A percentile compares a stretch with the other conserved stretches of the same genome.
Evolutionary conservation across 441 rosid species (phyloP).

Genomic region (Pelargonium cotyledonis): DNA sequence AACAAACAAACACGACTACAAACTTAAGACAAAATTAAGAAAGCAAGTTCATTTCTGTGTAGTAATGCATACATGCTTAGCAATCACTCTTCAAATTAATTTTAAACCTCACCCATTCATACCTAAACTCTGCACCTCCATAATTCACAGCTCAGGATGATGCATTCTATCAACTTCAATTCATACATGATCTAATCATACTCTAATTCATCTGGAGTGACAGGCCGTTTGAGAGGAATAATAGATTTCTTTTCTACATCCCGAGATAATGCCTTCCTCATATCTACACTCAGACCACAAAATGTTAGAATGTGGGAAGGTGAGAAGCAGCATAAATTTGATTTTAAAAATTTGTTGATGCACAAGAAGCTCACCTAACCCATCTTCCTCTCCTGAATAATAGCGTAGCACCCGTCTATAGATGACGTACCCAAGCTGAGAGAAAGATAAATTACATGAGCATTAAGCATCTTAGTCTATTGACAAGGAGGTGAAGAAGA

Average conservation of each 20-base stretch:
- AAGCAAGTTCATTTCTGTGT: background rate
- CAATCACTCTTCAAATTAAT: background rate
- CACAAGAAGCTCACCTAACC: slow-evolving; percentile 51
- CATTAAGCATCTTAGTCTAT: background rate
- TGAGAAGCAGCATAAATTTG: background rate
- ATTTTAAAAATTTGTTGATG: background rate
- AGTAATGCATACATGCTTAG: background rate
- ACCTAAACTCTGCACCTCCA: slow-evolving; percentile 1
- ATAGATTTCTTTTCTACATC: slow-evolving; percentile 86
- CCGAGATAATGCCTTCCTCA: slow-evolving; percentile 89
- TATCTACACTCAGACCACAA: slow-evolving; percentile 44
- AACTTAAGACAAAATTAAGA: background rate
- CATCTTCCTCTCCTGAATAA: slow-evolving; percentile 92
- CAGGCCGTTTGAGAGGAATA: slow-evolving; percentile 78
- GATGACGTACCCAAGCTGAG: slow-evolving; percentile 81
- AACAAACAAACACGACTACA: background rate
- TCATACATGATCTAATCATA: slow-evolving; percentile 43
- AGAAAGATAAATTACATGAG: slow-evolving; percentile 7
- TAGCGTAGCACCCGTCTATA: slow-evolving; percentile 87
- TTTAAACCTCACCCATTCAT: background rate
- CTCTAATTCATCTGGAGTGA: slow-evolving; percentile 86
- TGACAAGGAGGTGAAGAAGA: no score
- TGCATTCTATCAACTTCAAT: background rate
- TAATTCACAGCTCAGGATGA: background rate
- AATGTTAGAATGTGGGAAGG: background rate